phyloP scores from a whole-genome alignment of 2,329 filamentous ascomycete species.

The Juglanconis oblonga region DNA sequence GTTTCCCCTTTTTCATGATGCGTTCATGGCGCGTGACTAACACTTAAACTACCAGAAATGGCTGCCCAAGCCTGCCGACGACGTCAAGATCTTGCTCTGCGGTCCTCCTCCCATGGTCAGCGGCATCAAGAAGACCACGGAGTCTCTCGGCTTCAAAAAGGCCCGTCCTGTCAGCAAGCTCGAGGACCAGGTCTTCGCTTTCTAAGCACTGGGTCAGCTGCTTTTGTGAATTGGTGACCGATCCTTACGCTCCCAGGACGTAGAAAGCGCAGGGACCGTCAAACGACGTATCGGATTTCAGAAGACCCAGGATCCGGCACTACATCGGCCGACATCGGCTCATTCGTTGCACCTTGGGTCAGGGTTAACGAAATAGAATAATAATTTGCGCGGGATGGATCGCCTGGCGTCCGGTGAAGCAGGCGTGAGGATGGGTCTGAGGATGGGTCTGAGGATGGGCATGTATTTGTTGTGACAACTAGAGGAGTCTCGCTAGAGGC shows the following conservation, averaged over 20 bases:
- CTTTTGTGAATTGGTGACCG: too few relatives aligned
- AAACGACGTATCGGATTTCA: too few relatives aligned
- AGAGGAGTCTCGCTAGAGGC: not conserved
- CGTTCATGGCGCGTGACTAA: not conserved
- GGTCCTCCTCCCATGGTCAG: conserved; percentile 96
- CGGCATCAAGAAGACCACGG: conserved; percentile 94
- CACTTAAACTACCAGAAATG: conserved; percentile 52
- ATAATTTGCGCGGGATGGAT: too few relatives aligned
- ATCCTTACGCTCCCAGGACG: too few relatives aligned
- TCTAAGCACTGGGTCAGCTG: conserved; percentile 47
- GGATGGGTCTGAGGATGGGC: too few relatives aligned
- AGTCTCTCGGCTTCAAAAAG: conserved; percentile 87
- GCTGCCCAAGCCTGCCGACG: conserved; percentile 76
- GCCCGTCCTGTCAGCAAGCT: conserved; percentile 94
- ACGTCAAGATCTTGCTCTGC: conserved; percentile 92
- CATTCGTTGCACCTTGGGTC: too few relatives aligned
- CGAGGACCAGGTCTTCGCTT: conserved; percentile 96
- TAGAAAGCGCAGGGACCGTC: too few relatives aligned
- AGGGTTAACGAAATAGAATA: not conserved
- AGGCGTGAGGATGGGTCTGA: not conserved
- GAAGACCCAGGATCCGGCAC: too few relatives aligned
- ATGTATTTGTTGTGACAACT: not conserved
- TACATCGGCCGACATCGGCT: too few relatives aligned
- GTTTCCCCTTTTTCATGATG: not conserved
- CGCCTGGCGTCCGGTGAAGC: not conserved